These are phyloP conservation scores for Ascochyta rabiei DNA, from an alignment of 2,329 filamentous ascomycete genomes.

Conservation along the genomic window DNA sequence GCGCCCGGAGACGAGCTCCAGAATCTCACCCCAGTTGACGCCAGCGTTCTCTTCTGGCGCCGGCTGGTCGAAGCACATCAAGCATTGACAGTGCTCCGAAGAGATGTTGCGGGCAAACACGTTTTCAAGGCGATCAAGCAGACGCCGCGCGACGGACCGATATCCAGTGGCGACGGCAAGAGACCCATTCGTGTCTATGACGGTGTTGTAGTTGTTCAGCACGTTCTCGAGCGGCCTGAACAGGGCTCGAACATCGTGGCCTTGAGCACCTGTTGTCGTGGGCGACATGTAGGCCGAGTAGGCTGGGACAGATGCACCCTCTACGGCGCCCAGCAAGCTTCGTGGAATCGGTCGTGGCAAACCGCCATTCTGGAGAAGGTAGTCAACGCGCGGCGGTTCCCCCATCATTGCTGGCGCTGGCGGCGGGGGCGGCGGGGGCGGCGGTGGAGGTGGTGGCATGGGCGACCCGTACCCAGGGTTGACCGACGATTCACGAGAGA, in stretches of 20 bases:
- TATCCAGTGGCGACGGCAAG: conserved; percentile 95
- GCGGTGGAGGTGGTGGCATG: conserved; percentile 57
- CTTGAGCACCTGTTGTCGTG: conserved; percentile 43
- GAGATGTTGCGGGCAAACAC: conserved; percentile 94
- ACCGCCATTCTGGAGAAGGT: conserved; percentile 87
- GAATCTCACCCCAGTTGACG: conserved; percentile 91
- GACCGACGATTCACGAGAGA: conserved; percentile 41
- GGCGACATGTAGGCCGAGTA: conserved; percentile 67
- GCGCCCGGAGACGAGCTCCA: conserved; percentile 90
- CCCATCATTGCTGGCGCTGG: conserved; percentile 71
- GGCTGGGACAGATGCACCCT: conserved; percentile 60
- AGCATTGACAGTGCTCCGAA: conserved; percentile 80
- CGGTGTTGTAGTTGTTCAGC: conserved; percentile 82
- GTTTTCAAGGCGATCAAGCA: conserved; percentile 89
- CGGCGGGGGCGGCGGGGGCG: conserved; percentile 62
- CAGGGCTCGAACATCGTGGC: conserved; percentile 69
- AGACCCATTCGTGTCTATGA: conserved; percentile 83
- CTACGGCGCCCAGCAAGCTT: conserved; percentile 71
- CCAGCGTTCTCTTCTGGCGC: conserved; percentile 60
- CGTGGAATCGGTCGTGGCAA: conserved; percentile 74
- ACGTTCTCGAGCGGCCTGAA: conserved; percentile 84
- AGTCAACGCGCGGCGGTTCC: conserved; percentile 84
- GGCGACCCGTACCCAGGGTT: conserved; percentile 56
- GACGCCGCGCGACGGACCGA: conserved; percentile 85
- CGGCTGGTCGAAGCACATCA: conserved; percentile 72